A percentile compares a stretch with the other conserved stretches of the same genome.
Evolutionary conservation across 192 early-diverging fungal species (phyloP).

Genomic region (Rhizophagus sp.): DNA sequence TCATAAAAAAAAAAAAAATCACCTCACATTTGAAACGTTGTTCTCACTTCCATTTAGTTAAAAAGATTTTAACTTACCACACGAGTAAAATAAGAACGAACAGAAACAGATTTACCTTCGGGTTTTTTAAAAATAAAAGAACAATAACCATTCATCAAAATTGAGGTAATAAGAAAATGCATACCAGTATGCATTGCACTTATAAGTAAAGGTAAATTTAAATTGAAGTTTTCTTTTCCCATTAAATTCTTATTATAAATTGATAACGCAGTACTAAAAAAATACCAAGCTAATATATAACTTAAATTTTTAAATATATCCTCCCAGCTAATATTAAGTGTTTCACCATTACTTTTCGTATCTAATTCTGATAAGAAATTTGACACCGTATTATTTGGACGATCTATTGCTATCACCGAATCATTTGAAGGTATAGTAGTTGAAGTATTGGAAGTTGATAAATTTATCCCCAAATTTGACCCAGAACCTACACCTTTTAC

Average conservation of each 20-base stretch:
- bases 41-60: background rate
- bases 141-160: slow-evolving; percentile 50
- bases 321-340: background rate
- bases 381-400: slow-evolving; percentile 11
- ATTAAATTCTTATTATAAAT: slow-evolving; percentile 89
- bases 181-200: slow-evolving; percentile 74
- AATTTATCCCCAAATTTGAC: background rate
- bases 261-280: slow-evolving; percentile 69
- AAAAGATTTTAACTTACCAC: slow-evolving; percentile 32
- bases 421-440: background rate
- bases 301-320: slow-evolving; percentile 36
- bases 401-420: background rate
- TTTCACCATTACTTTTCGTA: background rate
- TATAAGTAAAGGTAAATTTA: slow-evolving; percentile 76
- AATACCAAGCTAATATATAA: slow-evolving; percentile 70
- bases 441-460: no score
- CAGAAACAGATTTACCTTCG: slow-evolving; percentile 38
- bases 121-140: slow-evolving; percentile 36
- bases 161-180: slow-evolving; percentile 65
- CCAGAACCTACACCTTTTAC: background rate
- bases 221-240: slow-evolving; percentile 70
- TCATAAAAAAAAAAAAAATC: background rate
- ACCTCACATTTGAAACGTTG: background rate
- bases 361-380: slow-evolving; percentile 28
- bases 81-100: slow-evolving; percentile 43